Percentiles rank a stretch among this genome's conserved stretches.
phyloP scores from a whole-genome alignment of 768 basidiomycete species.

The Tubosaeta sp. region DNA sequence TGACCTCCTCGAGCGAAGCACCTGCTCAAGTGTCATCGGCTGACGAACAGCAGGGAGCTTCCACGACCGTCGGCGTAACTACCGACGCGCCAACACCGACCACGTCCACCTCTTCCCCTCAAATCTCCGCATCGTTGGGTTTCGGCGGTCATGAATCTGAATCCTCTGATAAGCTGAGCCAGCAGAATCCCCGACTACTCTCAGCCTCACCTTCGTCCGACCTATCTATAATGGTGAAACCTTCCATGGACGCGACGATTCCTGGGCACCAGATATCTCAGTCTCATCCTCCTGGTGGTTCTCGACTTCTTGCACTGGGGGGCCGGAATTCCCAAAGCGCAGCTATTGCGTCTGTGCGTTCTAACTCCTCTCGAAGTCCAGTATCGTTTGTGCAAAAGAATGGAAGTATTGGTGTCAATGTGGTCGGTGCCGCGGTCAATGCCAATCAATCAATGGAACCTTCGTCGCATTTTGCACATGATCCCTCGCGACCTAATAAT shows the following conservation, averaged over 20 bases:
- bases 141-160: conserved; percentile 18
- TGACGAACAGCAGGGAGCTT: conserved; percentile 11
- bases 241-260: conserved; percentile 39
- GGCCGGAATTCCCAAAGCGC: conserved; percentile 24
- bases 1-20: conserved; percentile 4
- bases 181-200: conserved; percentile 35
- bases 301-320: conserved; percentile 41
- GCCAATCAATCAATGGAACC: conserved; percentile 14
- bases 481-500: conserved; percentile 15
- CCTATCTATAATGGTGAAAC: conserved; percentile 12
- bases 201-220: conserved; percentile 29
- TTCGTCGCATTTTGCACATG: conserved; percentile 12
- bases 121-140: conserved; percentile 2
- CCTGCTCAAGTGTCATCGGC: conserved; percentile 14
- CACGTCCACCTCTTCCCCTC: conserved; percentile 14
- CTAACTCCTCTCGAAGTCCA: conserved; percentile 22
- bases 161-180: conserved; percentile 12
- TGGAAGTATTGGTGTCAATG: conserved; percentile 7
- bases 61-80: background rate
- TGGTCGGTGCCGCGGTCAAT: conserved; percentile 6
- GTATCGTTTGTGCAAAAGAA: conserved; percentile 25
- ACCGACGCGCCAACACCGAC: conserved; percentile 2
- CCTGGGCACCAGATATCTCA: conserved; percentile 32
- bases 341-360: conserved; percentile 12
- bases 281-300: conserved; percentile 38